Conservation (phyloP, 345 rosid genomes). For the Gynandropsis gynandra region DNA sequence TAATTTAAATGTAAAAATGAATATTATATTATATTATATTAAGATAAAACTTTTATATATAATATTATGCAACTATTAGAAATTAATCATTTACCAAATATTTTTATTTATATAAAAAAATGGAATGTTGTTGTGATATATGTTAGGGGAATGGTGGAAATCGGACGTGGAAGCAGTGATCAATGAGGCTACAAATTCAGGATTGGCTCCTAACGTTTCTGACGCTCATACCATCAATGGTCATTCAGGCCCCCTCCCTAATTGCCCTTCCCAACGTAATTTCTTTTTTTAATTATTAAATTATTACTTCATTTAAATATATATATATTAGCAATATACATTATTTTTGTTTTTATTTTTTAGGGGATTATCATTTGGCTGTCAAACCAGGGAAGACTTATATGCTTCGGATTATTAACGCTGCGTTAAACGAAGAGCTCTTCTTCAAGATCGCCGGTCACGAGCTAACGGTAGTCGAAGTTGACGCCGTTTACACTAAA, state of each 20-base stretch:
- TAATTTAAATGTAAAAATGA: too few relatives aligned
- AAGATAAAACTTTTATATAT: too few relatives aligned
- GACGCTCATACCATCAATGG: slow-evolving; percentile 96
- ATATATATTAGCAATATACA: not conserved
- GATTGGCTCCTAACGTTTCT: slow-evolving; percentile 65
- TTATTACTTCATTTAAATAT: not conserved
- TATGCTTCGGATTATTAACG: slow-evolving; percentile 69
- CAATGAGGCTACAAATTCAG: slow-evolving; percentile 52
- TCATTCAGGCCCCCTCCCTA: slow-evolving; percentile 45
- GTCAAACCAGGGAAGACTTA: slow-evolving; percentile 56
- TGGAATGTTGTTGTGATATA: not conserved
- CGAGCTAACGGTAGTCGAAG: slow-evolving; percentile 51
- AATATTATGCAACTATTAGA: too few relatives aligned
- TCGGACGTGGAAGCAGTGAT: slow-evolving; percentile 80
- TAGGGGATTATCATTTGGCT: slow-evolving; percentile 25
- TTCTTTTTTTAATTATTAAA: not conserved
- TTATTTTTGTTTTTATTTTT: not conserved
- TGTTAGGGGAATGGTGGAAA: slow-evolving; percentile 92
- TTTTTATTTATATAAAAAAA: too few relatives aligned
- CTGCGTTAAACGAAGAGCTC: slow-evolving; percentile 76
- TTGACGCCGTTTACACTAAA: slow-evolving; percentile 64
- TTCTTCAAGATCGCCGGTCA: slow-evolving; percentile 69
- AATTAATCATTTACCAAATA: too few relatives aligned
- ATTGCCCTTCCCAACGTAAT: slow-evolving; percentile 51
- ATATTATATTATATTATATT: too few relatives aligned